Percentiles rank a stretch among this genome's conserved stretches.
phyloP scores from a whole-genome alignment of 2,329 filamentous ascomycete species.

The Ophiosphaerella korrae region DNA sequence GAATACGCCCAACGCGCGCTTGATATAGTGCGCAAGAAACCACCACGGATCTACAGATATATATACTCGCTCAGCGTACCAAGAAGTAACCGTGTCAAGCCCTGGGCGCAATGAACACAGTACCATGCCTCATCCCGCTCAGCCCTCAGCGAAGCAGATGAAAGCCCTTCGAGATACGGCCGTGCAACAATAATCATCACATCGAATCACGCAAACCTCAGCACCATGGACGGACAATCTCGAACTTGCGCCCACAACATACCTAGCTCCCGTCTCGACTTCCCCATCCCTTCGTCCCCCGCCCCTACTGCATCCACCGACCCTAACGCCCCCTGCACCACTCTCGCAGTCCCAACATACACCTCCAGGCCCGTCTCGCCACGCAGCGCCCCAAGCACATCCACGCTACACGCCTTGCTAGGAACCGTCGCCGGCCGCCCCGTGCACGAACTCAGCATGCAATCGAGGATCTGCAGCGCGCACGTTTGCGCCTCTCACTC shows the following conservation, averaged over 20 bases:
- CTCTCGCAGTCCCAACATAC: too few species aligned
- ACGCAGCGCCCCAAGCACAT: too few species aligned
- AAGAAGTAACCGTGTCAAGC: not conserved
- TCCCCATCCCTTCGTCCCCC: too few species aligned
- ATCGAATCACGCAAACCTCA: too few species aligned
- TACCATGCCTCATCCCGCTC: not conserved
- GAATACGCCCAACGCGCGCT: constrained; percentile 6
- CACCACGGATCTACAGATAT: constrained; percentile 8
- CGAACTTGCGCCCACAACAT: too few species aligned
- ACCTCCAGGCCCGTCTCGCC: too few species aligned
- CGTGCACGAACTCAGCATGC: constrained; percentile 1
- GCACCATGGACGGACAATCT: too few species aligned
- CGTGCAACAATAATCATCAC: not conserved
- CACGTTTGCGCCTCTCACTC: not conserved
- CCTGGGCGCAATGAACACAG: constrained; percentile 5
- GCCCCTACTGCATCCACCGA: too few species aligned
- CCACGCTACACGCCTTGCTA: too few species aligned
- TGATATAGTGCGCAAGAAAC: constrained; percentile 9
- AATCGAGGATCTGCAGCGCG: constrained; percentile 3
- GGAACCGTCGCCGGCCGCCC: constrained; percentile 3
- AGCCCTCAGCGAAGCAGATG: too few species aligned
- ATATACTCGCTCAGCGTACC: constrained; percentile 1
- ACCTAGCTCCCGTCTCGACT: too few species aligned
- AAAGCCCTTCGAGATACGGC: not conserved
- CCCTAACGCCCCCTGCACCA: too few species aligned